Base-by-base conservation (phyloP, 208 protist genomes). In the Eutreptiella sp. region DNA sequence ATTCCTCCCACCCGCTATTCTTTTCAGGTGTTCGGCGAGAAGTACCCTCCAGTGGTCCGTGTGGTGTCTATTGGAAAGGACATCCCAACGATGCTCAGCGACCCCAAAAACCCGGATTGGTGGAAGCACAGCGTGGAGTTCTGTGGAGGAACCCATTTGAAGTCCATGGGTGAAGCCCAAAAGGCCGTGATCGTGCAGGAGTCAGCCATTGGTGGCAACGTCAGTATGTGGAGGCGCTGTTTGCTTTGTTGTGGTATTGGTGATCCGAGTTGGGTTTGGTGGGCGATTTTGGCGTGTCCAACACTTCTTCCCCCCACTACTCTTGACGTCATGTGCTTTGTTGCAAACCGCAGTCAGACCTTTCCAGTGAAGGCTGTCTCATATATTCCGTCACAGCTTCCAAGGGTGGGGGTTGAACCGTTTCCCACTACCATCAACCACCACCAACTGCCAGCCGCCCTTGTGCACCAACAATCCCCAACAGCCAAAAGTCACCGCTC, bases 11-110 rank as follows among this genome's bases (percentile, higher is more conserved):
- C n/a, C n/a, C n/a, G n/a, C n/a, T 41, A 16, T 19, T n/a, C n/a
- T n/a, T n/a, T n/a, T n/a, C n/a, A n/a, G n/a, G 94, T 99, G 66
- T 99, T 98, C 64, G 94, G 94, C 52, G 94, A 97, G 75, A 94
- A 92, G 48, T 99, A 99, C 79, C 95, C 95, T 9, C 93, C 98
- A 63, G 93, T 91, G 29, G 97, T 99, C 24, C 85, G 90, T 63
- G 92, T 99, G 31, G 81, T 99, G n/a, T 89, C 86, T 48, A 77
- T 99, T 38, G 97, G 97, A 48, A 58, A 72, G 0, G 52, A 79
- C 16, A 72, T 98, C 34, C 84, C 95, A 19, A 68, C 84, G 5
- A 67, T 98, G 26, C 39, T 97, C 14, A 69, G 66, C 9, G 74
- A 92, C 47, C 91, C 92, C 1, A 76, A 85, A 33, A 91, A 89